Evolutionary conservation across 2,329 filamentous ascomycete genomes (phyloP).

Genomic region (Chaetomiaceae sp.): DNA sequence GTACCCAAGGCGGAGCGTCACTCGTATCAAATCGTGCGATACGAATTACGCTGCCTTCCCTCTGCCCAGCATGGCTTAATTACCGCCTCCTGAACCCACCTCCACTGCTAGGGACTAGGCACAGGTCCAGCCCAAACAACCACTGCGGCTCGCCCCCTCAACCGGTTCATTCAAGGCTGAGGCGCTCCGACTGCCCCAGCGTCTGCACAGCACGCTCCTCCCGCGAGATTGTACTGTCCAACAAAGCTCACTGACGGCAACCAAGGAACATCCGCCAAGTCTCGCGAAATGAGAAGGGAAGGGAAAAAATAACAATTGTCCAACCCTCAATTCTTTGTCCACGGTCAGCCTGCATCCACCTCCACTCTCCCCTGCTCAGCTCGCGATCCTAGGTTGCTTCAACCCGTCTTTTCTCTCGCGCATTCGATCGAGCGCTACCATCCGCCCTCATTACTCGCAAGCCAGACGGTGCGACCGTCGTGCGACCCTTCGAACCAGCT

Average conservation of each 20-base stretch:
- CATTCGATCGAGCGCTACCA: not conserved
- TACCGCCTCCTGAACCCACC: not conserved
- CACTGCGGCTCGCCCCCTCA: slow-evolving; percentile 14
- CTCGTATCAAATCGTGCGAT: too few species aligned
- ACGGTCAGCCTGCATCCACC: not conserved
- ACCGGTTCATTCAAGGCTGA: slow-evolving; percentile 14
- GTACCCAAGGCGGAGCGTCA: too few species aligned
- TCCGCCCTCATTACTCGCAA: too few species aligned
- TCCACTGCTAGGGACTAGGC: slow-evolving; percentile 8
- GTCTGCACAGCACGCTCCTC: too few species aligned
- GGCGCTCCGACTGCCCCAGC: slow-evolving; percentile 21
- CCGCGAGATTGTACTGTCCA: slow-evolving; percentile 1
- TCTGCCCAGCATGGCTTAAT: too few species aligned
- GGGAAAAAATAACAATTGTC: not conserved
- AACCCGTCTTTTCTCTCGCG: not conserved
- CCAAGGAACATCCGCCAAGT: not conserved
- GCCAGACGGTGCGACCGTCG: not conserved
- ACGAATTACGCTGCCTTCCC: too few species aligned
- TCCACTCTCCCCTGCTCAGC: not conserved
- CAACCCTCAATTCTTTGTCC: slow-evolving; percentile 21
- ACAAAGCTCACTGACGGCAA: not conserved
- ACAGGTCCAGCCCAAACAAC: slow-evolving; percentile 16
- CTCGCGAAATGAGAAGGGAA: slow-evolving; percentile 2
- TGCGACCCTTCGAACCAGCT: not conserved
- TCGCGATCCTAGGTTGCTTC: not conserved